These are phyloP conservation scores for Coemansia sp. DNA, from an alignment of 192 early-diverging fungal genomes.

Conservation along the genomic window DNA sequence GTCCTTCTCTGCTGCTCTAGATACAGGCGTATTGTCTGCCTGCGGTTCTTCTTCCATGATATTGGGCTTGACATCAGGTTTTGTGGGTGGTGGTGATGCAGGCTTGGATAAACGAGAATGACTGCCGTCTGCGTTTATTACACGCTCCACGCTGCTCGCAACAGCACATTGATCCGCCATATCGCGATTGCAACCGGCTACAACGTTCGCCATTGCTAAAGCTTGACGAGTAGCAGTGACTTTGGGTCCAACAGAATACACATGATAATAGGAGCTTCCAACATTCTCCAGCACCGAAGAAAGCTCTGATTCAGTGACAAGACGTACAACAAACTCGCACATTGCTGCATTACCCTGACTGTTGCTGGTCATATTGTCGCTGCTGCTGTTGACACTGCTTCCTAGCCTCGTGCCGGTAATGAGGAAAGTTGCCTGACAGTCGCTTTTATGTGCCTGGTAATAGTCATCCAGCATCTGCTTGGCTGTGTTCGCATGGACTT, in stretches of 20 bases:
- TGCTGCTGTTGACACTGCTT: background rate
- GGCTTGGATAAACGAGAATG: background rate
- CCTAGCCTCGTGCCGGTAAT: slow-evolving; percentile 19
- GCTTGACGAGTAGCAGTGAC: slow-evolving; percentile 7
- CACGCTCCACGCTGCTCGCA: slow-evolving; percentile 20
- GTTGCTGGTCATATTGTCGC: background rate
- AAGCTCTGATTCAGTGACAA: slow-evolving; percentile 32
- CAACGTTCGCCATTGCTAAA: slow-evolving; percentile 33
- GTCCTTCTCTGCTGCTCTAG: slow-evolving; percentile 7
- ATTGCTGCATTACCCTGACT: background rate
- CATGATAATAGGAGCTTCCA: slow-evolving; percentile 19
- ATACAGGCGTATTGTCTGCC: background rate
- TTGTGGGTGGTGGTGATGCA: background rate
- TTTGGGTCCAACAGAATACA: slow-evolving; percentile 37
- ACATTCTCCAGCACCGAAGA: slow-evolving; percentile 15
- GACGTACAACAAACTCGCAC: slow-evolving; percentile 19
- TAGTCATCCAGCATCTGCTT: slow-evolving; percentile 37
- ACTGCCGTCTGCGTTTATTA: slow-evolving; percentile 4
- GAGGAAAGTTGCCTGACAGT: slow-evolving; percentile 41
- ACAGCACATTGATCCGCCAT: slow-evolving; percentile 30
- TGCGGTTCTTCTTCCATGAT: background rate
- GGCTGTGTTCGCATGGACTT: slow-evolving; percentile 39
- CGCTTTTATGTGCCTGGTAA: slow-evolving; percentile 23
- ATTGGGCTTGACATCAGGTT: slow-evolving; percentile 1
- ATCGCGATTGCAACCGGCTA: slow-evolving; percentile 35